Percentiles rank a stretch among this genome's conserved stretches.
These are phyloP conservation scores for Nemania abortiva DNA, from an alignment of 2,329 filamentous ascomycete genomes.

Conservation along the genomic window DNA sequence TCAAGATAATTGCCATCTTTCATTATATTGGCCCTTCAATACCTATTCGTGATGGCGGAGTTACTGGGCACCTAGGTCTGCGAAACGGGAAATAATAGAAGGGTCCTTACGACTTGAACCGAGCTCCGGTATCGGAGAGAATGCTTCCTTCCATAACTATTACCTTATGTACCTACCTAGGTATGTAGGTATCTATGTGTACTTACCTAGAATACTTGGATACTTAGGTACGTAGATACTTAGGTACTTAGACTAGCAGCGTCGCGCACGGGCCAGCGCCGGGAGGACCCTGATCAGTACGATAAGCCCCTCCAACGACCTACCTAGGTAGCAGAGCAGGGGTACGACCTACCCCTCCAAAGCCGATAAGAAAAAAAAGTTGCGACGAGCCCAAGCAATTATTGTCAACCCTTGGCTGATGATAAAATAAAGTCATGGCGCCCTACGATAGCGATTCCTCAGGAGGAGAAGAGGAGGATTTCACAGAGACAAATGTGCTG, in stretches of 20 bases:
- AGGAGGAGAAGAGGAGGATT: slow-evolving; percentile 74
- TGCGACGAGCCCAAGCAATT: neutral
- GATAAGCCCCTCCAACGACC: slow-evolving; percentile 36
- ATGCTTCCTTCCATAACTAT: too few relatives aligned
- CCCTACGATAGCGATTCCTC: slow-evolving; percentile 89
- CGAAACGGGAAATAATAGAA: neutral
- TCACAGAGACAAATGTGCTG: slow-evolving; percentile 86
- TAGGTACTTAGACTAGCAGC: neutral
- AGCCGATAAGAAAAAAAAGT: slow-evolving; percentile 39
- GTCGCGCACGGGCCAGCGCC: too few relatives aligned
- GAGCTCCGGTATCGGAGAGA: too few relatives aligned
- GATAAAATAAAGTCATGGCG: slow-evolving; percentile 41
- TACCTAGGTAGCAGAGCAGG: neutral
- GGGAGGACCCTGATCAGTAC: too few relatives aligned
- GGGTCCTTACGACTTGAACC: too few relatives aligned
- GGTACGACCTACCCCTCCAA: slow-evolving; percentile 35
- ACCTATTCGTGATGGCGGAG: too few relatives aligned
- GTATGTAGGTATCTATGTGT: too few relatives aligned
- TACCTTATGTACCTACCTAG: neutral
- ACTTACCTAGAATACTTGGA: too few relatives aligned
- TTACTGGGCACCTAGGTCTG: too few relatives aligned
- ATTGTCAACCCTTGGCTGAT: neutral
- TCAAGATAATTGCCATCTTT: too few relatives aligned
- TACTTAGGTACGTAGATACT: neutral
- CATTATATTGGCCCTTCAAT: too few relatives aligned